Evolutionary conservation across 2,329 filamentous ascomycete genomes (phyloP).

Genomic region (Cylindrodendrum hubeiense): DNA sequence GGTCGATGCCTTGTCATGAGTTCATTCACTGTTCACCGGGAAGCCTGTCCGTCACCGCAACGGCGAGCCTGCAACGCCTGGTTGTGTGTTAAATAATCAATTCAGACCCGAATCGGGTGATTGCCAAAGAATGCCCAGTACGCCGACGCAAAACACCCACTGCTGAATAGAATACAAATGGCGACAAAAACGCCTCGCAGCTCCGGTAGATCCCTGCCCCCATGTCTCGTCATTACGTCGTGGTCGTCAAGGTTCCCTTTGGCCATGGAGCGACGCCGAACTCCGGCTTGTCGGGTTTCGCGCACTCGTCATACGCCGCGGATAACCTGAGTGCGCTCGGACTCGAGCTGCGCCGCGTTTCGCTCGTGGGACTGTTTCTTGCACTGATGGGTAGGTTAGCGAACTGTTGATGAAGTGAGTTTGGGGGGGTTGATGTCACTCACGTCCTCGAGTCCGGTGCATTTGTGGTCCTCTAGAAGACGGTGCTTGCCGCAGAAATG

Average conservation of each 20-base stretch:
- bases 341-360: slow-evolving; percentile 92
- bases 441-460: slow-evolving; percentile 89
- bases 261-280: slow-evolving; percentile 36
- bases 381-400: slow-evolving; percentile 66
- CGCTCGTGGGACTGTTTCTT: slow-evolving; percentile 97
- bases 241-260: slow-evolving; percentile 35
- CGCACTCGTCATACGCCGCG: slow-evolving; percentile 77
- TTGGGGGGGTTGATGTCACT: slow-evolving; percentile 50
- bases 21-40: slow-evolving; percentile 7
- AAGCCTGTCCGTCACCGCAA: not conserved
- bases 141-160: slow-evolving; percentile 39
- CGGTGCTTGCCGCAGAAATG: slow-evolving; percentile 97
- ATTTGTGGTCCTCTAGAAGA: slow-evolving; percentile 94
- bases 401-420: not conserved
- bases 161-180: slow-evolving; percentile 38
- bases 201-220: slow-evolving; percentile 33
- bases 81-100: slow-evolving; percentile 32
- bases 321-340: slow-evolving; percentile 93
- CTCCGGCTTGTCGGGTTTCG: slow-evolving; percentile 20
- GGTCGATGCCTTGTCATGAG: slow-evolving; percentile 2
- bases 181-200: slow-evolving; percentile 38
- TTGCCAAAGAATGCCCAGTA: slow-evolving; percentile 40
- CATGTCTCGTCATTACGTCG: slow-evolving; percentile 43
- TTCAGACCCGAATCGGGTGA: slow-evolving; percentile 37
- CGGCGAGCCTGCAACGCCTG: not conserved